Base-by-base conservation (phyloP, 768 basidiomycete species). In the Calocybe indica region DNA sequence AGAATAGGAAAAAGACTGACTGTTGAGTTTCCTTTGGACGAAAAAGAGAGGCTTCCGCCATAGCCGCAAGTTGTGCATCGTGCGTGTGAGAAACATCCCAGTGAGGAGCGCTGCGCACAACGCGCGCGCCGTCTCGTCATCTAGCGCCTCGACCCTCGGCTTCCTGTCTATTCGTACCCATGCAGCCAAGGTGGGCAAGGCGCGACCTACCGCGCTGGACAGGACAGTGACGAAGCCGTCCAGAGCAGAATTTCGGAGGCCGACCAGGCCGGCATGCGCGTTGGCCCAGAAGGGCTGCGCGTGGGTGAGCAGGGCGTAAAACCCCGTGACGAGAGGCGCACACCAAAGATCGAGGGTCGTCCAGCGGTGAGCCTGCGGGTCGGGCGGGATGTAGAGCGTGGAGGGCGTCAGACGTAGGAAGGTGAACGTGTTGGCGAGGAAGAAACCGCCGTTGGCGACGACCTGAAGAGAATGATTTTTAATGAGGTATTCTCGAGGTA, bases 231-330 rank as follows among this genome's bases (percentile, higher is more conserved):
- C 22, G 22, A 22, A 22, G 22, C 1, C 22, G 2, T 22, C 22
- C 22, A 22, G 22, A 22, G 4, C 22, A 22, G 22, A 2, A 4
- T 4, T 22, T 22, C 22, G 22, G 45, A 75, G 55, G 5, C 72
- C 68, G 7, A 72, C 62, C 6, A 84, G 55, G 12, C 81, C 58
- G 5, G 60, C 51, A 52, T 85, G 82, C 36, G 75, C 46, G 30
- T 84, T 78, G 1, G 75, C 78, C 84, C 83, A 93, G 63, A 87
- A 86, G 0, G 91, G 87, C 60, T 94, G 91, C 2, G 88, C 83
- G 52, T 92, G 89, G 7, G 91, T 92, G 44, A 93, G 74, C 48
- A 83, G 76, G 45, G 92, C 83, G 60, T 89, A 93, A 7, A 93
- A 60, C 1, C 73, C 86, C 8, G 90, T 91, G 55, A 83, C 67